These are phyloP conservation scores for Aureobasidium pullulans DNA, from an alignment of 2,329 filamentous ascomycete species.

Conservation along the genomic window DNA sequence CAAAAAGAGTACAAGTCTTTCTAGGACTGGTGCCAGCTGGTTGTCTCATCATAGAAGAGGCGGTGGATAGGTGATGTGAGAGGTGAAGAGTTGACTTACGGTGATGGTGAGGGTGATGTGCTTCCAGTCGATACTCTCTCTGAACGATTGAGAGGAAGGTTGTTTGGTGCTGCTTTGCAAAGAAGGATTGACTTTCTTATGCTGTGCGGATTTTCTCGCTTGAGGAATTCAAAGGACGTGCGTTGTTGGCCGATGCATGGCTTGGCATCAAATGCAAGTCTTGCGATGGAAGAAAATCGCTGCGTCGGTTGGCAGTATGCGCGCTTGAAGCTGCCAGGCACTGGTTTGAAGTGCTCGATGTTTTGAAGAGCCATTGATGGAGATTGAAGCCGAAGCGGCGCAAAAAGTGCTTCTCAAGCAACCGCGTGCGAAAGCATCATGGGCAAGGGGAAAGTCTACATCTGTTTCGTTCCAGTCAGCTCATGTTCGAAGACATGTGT, in stretches of 20 bases:
- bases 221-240: neutral
- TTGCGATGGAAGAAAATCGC: no score
- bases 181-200: neutral
- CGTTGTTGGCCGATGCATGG: neutral
- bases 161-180: neutral
- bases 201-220: conserved; percentile 8
- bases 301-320: no score
- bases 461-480: neutral
- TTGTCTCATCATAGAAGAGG: conserved; percentile 3
- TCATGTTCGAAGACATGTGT: neutral
- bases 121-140: no score
- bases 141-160: neutral
- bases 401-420: no score
- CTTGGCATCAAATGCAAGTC: neutral
- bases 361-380: no score
- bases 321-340: no score
- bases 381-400: no score
- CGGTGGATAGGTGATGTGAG: neutral
- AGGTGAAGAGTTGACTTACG: neutral
- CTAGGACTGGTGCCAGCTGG: conserved; percentile 62
- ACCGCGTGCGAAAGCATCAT: neutral
- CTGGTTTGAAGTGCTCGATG: no score
- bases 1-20: conserved; percentile 55
- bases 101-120: neutral
- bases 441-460: no score